Evolutionary conservation across 2,329 filamentous ascomycete species (phyloP).

Genomic region (Xylaria sp.): DNA sequence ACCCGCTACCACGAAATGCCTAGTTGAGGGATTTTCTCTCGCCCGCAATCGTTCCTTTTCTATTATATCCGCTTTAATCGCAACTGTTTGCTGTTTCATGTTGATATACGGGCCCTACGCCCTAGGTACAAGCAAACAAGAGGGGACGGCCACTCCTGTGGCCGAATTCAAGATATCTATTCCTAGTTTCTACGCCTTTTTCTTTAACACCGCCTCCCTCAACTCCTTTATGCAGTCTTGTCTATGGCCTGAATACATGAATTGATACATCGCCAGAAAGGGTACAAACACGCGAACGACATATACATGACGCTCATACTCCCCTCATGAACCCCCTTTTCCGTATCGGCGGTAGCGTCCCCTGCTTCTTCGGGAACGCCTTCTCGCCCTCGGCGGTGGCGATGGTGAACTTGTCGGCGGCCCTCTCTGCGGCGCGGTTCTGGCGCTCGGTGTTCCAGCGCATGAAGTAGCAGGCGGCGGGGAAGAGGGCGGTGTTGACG

Average conservation of each 20-base stretch:
- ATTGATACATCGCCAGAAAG: no score
- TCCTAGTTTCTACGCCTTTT: not conserved
- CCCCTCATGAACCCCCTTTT: slow-evolving; percentile 40
- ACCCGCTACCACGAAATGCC: no score
- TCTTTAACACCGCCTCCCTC: not conserved
- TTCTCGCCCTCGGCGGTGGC: slow-evolving; percentile 29
- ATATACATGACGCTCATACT: slow-evolving; percentile 12
- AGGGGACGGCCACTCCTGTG: no score
- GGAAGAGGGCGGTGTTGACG: slow-evolving; percentile 57
- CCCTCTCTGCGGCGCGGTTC: slow-evolving; percentile 30
- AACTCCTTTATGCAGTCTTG: not conserved
- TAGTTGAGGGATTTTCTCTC: no score
- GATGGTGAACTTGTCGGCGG: slow-evolving; percentile 35
- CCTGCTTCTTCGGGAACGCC: slow-evolving; percentile 34
- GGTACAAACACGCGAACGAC: not conserved
- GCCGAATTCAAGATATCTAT: no score
- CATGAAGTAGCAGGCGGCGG: slow-evolving; percentile 48
- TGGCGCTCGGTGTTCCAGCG: slow-evolving; percentile 43
- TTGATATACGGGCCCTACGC: no score
- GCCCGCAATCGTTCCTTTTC: no score
- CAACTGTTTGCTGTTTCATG: no score
- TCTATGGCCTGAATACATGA: not conserved
- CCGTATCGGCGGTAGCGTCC: slow-evolving; percentile 33
- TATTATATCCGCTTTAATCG: no score
- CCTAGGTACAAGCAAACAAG: no score